Evolutionary conservation across 495 filamentous ascomycete genomes (phyloP).

Genomic region (Friedmanniomyces simplex): DNA sequence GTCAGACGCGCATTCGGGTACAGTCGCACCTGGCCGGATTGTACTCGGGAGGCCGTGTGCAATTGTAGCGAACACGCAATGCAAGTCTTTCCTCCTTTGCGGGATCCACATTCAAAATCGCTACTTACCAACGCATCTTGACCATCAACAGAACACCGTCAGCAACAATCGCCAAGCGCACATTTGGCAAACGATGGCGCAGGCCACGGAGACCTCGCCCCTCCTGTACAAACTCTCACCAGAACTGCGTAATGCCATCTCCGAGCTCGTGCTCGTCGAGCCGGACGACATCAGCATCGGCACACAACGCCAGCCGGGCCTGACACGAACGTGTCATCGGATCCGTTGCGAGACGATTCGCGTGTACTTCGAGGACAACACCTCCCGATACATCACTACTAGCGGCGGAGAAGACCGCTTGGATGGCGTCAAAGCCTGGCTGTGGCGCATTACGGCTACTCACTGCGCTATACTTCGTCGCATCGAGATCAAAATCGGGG

Average conservation of each 20-base stretch:
- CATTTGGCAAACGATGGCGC: background rate
- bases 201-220: background rate
- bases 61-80: too few relatives aligned
- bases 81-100: too few relatives aligned
- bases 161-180: background rate
- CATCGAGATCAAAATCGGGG: too few relatives aligned
- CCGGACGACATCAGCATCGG: background rate
- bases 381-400: background rate
- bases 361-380: background rate
- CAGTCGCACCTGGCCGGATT: too few relatives aligned
- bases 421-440: too few relatives aligned
- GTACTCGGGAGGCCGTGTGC: too few relatives aligned
- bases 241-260: background rate
- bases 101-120: too few relatives aligned
- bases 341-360: background rate
- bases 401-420: too few relatives aligned
- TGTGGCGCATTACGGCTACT: too few relatives aligned
- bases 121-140: background rate
- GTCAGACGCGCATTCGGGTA: too few relatives aligned
- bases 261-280: background rate
- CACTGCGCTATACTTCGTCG: too few relatives aligned
- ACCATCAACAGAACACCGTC: background rate
- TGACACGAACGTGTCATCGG: background rate
- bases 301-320: background rate
- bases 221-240: background rate